phyloP scores from a whole-genome alignment of 2,329 filamentous ascomycete genomes.

The Septoria petroselini region DNA sequence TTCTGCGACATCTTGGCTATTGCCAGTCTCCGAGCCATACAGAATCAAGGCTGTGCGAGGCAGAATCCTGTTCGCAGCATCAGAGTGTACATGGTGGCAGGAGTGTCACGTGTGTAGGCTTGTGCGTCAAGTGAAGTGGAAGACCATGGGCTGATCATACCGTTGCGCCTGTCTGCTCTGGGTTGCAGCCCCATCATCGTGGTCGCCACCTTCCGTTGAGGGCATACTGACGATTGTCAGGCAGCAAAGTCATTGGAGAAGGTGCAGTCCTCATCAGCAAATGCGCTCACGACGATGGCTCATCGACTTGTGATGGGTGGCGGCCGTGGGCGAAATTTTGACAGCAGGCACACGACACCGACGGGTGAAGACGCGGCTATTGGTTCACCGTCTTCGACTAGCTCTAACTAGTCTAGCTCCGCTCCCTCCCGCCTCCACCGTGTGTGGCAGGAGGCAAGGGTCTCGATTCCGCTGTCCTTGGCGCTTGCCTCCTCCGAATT shows the following conservation, averaged over 20 bases:
- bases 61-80: constrained; percentile 1
- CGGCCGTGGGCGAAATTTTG: constrained; percentile 3
- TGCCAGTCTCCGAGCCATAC: constrained; percentile 94
- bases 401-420: neutral
- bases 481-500: constrained; percentile 7
- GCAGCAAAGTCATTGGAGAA: constrained; percentile 8
- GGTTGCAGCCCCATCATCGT: constrained; percentile 8
- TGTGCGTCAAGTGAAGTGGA: neutral
- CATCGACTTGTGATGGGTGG: constrained; percentile 5
- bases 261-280: neutral
- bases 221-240: neutral
- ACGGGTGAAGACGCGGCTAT: neutral
- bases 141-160: constrained; percentile 2
- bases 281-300: constrained; percentile 1
- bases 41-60: constrained; percentile 64
- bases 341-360: constrained; percentile 5
- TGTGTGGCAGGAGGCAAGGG: constrained; percentile 4
- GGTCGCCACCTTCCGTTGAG: constrained; percentile 29
- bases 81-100: neutral
- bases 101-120: neutral
- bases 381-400: neutral
- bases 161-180: constrained; percentile 16
- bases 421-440: constrained; percentile 7
- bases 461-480: neutral
- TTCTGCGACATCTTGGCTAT: constrained; percentile 84